Base-by-base conservation (phyloP, 306 rosid species). In the Rosa multiflora region DNA sequence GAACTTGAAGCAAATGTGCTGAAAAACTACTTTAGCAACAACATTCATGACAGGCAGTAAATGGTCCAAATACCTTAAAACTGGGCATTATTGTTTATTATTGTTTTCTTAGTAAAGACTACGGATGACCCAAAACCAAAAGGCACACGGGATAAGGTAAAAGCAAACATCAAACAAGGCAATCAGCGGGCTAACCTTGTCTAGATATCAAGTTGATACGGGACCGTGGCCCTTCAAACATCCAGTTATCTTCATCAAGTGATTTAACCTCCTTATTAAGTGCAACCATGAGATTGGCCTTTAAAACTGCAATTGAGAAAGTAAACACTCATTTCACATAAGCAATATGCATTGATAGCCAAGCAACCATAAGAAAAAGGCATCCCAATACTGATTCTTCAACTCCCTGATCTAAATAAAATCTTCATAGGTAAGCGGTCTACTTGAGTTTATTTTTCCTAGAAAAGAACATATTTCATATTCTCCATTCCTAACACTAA, bases 141-240 rank as follows among this genome's bases (percentile, higher is more conserved):
- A 46, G n/a, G 20, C 20, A 18, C 2, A 77, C 12, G 17, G 9
- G 55, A 77, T 32, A 52, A 23, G 44, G 23, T 23, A 71, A 62
- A 40, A 56, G 56, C 37, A 44, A 76, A 35, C n/a, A 56, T 42
- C 17, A 75, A 43, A 69, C 75, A 43, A 72, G 75, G 37, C 3
- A 20, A 80, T 79, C 73, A 4, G 61, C 40, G 44, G 63, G 63
- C 84, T 71, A 72, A 85, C 91, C 91, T 87, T 83, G 85, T 46
- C 86, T 90, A 44, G 97, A 91, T 83, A 83, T 74, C 69, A 87
- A 90, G 85, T 89, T 92, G 75, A 92, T 91, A 64, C 93, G 91
- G 32, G 97, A 93, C 18, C 96, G 92, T 64, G 97, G 97, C 61
- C 97, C 97, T 90, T 95, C 99, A 88, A 89, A 92, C 87, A 89